Evolutionary conservation across 2,329 filamentous ascomycete species (phyloP).

Genomic region (Verruconis gallopava): DNA sequence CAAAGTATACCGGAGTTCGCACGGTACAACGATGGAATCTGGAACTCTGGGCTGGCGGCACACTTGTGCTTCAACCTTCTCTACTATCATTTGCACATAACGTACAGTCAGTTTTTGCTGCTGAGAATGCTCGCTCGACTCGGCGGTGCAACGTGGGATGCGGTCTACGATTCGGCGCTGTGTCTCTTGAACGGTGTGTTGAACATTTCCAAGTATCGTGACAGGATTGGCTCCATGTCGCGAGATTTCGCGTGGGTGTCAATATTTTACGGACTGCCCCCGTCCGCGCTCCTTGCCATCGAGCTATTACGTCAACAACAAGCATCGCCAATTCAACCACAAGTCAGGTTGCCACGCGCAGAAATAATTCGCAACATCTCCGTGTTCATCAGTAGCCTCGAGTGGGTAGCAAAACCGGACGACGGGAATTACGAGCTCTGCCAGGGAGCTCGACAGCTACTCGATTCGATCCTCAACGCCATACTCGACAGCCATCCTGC

Average conservation of each 20-base stretch:
- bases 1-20: slow-evolving; percentile 4
- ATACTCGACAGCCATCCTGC: slow-evolving; percentile 15
- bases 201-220: slow-evolving; percentile 24
- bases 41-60: slow-evolving; percentile 5
- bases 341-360: slow-evolving; percentile 24
- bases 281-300: slow-evolving; percentile 29
- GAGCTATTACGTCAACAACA: slow-evolving; percentile 33
- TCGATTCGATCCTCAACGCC: slow-evolving; percentile 31
- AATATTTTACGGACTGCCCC: slow-evolving; percentile 23
- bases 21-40: slow-evolving; percentile 6
- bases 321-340: slow-evolving; percentile 12
- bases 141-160: slow-evolving; percentile 6
- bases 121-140: slow-evolving; percentile 7
- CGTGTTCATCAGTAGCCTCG: slow-evolving; percentile 31
- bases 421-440: slow-evolving; percentile 29
- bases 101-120: slow-evolving; percentile 5
- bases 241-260: slow-evolving; percentile 26
- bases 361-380: slow-evolving; percentile 33
- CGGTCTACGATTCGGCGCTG: slow-evolving; percentile 1
- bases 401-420: slow-evolving; percentile 22
- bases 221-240: slow-evolving; percentile 30
- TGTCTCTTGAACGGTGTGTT: slow-evolving; percentile 27
- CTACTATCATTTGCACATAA: slow-evolving; percentile 7
- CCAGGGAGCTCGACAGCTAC: slow-evolving; percentile 27
- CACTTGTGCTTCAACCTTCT: slow-evolving; percentile 6